phyloP scores from a whole-genome alignment of 306 rosid genomes.

The Inga leiocalycina region DNA sequence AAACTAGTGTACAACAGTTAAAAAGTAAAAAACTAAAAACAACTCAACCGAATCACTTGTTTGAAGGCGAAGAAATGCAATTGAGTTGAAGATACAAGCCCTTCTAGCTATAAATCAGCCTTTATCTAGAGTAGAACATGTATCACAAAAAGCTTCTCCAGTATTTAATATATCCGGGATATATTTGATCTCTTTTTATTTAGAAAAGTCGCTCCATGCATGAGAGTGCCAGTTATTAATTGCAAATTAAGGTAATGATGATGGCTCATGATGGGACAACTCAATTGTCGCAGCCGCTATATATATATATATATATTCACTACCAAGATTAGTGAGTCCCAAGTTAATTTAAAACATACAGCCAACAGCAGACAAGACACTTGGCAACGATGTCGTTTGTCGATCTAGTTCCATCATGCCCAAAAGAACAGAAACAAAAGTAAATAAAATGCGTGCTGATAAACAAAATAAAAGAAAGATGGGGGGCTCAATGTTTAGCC shows the following conservation, averaged over 20 bases:
- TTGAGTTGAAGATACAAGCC: too few species aligned
- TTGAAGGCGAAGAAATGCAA: too few species aligned
- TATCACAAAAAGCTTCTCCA: background rate
- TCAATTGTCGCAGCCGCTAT: slow-evolving; percentile 14
- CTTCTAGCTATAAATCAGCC: too few species aligned
- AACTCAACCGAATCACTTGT: too few species aligned
- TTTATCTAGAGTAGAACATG: slow-evolving; percentile 26
- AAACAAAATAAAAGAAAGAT: background rate
- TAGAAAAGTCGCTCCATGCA: slow-evolving; percentile 33
- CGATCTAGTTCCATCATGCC: slow-evolving; percentile 1
- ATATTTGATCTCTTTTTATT: background rate
- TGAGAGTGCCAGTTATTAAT: slow-evolving; percentile 20
- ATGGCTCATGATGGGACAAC: slow-evolving; percentile 42
- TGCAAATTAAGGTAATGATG: slow-evolving; percentile 40
- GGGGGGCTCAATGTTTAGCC: background rate
- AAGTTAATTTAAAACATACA: slow-evolving; percentile 12
- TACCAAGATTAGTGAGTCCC: slow-evolving; percentile 6
- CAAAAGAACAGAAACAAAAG: slow-evolving; percentile 14
- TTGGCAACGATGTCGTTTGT: slow-evolving; percentile 33
- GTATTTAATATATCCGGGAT: background rate
- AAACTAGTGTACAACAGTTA: background rate
- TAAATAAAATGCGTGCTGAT: background rate
- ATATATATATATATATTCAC: too few species aligned
- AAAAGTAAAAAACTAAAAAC: too few species aligned
- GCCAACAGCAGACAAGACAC: slow-evolving; percentile 19